phyloP scores from a whole-genome alignment of 805 yeast species.

The Schwanniomyces polymorphus region DNA sequence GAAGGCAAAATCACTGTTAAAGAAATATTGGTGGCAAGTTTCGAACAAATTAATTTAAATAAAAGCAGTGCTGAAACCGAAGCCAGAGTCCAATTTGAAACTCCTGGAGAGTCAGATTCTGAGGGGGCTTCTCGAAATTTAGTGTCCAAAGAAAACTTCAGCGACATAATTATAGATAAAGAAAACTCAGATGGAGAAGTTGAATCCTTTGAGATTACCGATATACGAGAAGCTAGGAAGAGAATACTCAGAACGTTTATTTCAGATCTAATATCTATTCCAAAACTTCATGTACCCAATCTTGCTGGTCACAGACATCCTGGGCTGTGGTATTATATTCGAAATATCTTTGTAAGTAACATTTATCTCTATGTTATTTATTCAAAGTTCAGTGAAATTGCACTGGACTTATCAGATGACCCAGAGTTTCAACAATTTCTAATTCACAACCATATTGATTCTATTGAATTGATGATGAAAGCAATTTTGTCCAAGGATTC shows the following conservation, averaged over 20 bases:
- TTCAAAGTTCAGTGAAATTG: slow-evolving; percentile 24
- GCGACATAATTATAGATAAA: background rate
- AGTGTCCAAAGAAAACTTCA: background rate
- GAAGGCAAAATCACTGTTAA: slow-evolving; percentile 25
- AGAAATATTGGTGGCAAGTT: slow-evolving; percentile 29
- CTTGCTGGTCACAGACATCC: slow-evolving; percentile 39
- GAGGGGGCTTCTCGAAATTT: background rate
- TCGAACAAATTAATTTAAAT: slow-evolving; percentile 4
- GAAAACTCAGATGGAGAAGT: background rate
- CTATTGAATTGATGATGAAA: slow-evolving; percentile 6
- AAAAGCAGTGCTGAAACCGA: background rate
- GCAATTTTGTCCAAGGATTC: slow-evolving; percentile 14
- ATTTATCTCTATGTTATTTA: slow-evolving; percentile 28
- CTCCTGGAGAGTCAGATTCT: background rate
- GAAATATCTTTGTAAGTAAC: slow-evolving; percentile 32
- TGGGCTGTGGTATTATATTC: slow-evolving; percentile 39
- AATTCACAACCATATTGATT: slow-evolving; percentile 3
- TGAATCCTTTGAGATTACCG: slow-evolving; percentile 13
- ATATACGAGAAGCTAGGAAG: slow-evolving; percentile 20
- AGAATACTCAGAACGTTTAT: slow-evolving; percentile 27
- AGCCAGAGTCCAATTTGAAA: slow-evolving; percentile 11
- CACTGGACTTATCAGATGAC: slow-evolving; percentile 5
- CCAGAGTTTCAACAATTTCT: slow-evolving; percentile 6
- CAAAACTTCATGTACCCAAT: slow-evolving; percentile 35
- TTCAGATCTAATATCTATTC: slow-evolving; percentile 24